Conservation (phyloP, 176 grass and related monocot genomes). For the Ensete ventricosum region DNA sequence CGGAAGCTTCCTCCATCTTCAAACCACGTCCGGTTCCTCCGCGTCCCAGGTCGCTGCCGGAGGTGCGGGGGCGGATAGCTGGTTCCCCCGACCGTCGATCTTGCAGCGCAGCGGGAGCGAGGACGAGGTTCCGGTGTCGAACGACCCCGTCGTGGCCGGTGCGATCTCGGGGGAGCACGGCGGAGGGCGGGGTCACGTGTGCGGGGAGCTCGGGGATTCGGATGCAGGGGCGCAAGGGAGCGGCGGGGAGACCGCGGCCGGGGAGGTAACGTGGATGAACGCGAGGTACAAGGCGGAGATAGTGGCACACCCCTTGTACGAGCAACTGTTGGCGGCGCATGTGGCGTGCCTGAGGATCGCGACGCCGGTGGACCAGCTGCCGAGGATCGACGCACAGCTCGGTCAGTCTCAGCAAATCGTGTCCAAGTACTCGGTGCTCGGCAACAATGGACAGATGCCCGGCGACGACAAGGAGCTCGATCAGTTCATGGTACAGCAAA, state of each 20-base stretch:
- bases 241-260: not conserved
- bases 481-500: slow-evolving; percentile 72
- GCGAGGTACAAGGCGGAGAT: slow-evolving; percentile 58
- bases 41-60: slow-evolving; percentile 10
- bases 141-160: slow-evolving; percentile 20
- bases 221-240: not conserved
- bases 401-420: slow-evolving; percentile 43
- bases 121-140: slow-evolving; percentile 39
- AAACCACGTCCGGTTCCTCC: slow-evolving; percentile 51
- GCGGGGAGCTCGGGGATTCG: not conserved
- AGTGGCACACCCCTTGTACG: slow-evolving; percentile 79
- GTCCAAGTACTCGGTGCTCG: slow-evolving; percentile 24
- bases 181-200: not conserved
- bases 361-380: slow-evolving; percentile 90
- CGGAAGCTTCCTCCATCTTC: slow-evolving; percentile 67
- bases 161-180: not conserved
- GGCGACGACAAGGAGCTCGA: slow-evolving; percentile 66
- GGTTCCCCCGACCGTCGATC: slow-evolving; percentile 2
- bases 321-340: slow-evolving; percentile 78
- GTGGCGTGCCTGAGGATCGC: slow-evolving; percentile 86
- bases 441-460: slow-evolving; percentile 11
- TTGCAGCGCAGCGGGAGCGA: slow-evolving; percentile 6
- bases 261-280: slow-evolving; percentile 14
- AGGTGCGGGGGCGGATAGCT: not conserved
- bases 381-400: slow-evolving; percentile 85